Conservation (phyloP, 257 asterid species). For the Cinchona pubescens region DNA sequence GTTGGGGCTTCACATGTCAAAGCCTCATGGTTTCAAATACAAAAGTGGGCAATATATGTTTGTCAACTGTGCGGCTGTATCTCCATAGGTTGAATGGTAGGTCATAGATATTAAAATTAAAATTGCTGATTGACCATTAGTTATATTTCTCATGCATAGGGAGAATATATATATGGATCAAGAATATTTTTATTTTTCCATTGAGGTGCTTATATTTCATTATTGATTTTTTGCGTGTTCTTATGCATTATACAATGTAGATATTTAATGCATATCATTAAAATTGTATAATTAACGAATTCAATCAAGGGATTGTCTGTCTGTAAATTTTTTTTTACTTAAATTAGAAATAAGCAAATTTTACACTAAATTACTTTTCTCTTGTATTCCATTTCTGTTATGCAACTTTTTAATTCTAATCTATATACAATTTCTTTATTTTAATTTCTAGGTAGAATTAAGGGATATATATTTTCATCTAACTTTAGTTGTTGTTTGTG, state of each 20-base stretch:
- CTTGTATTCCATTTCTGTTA: background rate
- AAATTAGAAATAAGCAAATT: too few species aligned
- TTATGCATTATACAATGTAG: background rate
- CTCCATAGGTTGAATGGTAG: constrained; percentile 93
- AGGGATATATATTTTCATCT: background rate
- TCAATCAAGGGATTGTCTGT: background rate
- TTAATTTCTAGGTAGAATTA: background rate
- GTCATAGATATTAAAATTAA: constrained; percentile 11
- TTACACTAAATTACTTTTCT: too few species aligned
- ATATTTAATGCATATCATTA: background rate
- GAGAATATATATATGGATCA: background rate
- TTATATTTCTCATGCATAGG: background rate
- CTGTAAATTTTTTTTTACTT: background rate
- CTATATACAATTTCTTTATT: too few species aligned
- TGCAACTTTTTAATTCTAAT: background rate
- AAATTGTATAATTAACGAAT: background rate
- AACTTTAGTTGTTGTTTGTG: constrained; percentile 7
- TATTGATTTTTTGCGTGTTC: background rate
- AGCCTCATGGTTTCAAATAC: constrained; percentile 82
- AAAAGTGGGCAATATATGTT: constrained; percentile 85
- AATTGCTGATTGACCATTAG: background rate
- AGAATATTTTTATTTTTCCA: too few species aligned
- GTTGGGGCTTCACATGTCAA: constrained; percentile 79
- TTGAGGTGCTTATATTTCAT: background rate
- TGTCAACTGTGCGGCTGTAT: constrained; percentile 88